Conservation (phyloP, 225 moss, liverwort and hornwort genomes). For the Antitrichia curtipendula region DNA sequence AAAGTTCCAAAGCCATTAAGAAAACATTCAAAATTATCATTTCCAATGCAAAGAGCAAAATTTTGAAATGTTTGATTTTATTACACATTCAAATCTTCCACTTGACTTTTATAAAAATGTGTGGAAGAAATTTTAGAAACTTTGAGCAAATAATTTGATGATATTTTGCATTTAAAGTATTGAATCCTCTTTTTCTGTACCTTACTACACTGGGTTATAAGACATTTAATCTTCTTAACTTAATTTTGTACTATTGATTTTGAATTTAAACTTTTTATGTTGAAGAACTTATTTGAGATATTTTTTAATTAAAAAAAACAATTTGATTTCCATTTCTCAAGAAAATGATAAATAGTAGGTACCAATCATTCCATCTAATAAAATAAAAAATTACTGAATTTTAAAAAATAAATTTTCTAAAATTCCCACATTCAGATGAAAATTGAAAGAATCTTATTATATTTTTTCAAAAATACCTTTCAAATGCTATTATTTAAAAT, state of each 20-base stretch:
- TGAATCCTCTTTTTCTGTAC: rapidly evolving
- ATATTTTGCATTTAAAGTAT: neutral
- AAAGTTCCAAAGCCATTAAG: neutral
- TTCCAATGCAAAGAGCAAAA: neutral
- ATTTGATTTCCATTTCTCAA: neutral
- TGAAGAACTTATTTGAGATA: neutral
- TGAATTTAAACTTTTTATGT: neutral
- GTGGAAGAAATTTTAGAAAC: neutral
- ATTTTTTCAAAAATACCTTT: neutral
- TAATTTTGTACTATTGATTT: neutral
- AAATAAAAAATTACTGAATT: too few relatives aligned
- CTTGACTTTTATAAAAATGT: neutral
- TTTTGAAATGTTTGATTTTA: neutral
- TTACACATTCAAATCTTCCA: neutral
- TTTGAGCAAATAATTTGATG: neutral
- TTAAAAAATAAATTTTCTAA: neutral
- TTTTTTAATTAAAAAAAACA: neutral
- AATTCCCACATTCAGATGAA: rapidly evolving
- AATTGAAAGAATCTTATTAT: neutral
- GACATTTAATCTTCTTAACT: neutral
- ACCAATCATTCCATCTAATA: neutral
- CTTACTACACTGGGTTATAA: neutral
- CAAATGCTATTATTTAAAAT: neutral
- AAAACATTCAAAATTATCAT: neutral
- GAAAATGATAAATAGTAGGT: neutral